These are phyloP conservation scores for Claviceps quebecensis DNA, from an alignment of 2,329 filamentous ascomycete genomes.

Conservation along the genomic window DNA sequence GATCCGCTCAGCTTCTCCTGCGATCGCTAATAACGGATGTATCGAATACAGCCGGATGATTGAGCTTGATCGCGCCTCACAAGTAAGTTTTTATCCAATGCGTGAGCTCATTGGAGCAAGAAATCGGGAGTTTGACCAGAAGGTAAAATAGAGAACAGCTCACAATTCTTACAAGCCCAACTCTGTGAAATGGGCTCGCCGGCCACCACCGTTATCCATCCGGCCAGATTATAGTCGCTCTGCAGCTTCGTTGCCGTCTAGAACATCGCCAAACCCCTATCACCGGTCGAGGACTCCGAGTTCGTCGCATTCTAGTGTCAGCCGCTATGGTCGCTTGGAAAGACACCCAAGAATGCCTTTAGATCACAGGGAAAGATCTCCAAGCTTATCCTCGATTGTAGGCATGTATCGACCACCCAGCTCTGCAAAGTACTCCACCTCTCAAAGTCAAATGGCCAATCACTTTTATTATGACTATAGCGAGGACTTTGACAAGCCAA, in stretches of 20 bases:
- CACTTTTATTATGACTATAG: conserved; percentile 40
- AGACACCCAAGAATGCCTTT: conserved; percentile 22
- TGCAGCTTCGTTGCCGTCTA: conserved; percentile 23
- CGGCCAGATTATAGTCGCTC: conserved; percentile 28
- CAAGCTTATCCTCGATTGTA: conserved; percentile 35
- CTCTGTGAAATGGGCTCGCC: conserved; percentile 21
- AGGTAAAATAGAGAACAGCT: conserved; percentile 26
- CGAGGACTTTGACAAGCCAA: conserved; percentile 31
- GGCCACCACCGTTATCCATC: conserved; percentile 24
- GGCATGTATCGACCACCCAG: conserved; percentile 29
- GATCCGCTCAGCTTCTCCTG: conserved; percentile 33
- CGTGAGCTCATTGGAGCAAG: background rate
- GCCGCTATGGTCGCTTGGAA: conserved; percentile 15
- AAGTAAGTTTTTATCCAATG: conserved; percentile 21
- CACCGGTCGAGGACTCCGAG: conserved; percentile 22
- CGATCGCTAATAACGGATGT: conserved; percentile 30
- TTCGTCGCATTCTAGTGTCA: conserved; percentile 15
- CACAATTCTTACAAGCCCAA: conserved; percentile 28
- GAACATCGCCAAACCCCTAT: conserved; percentile 15
- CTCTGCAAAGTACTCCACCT: conserved; percentile 14
- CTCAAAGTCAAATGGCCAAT: conserved; percentile 16
- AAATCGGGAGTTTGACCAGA: conserved; percentile 6
- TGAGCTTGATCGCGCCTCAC: conserved; percentile 32
- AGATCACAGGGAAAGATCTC: conserved; percentile 26
- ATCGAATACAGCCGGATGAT: conserved; percentile 37